A percentile compares a stretch with the other conserved stretches of the same genome.
phyloP scores from a whole-genome alignment of 768 basidiomycete species.

The Lentinula aciculospora region DNA sequence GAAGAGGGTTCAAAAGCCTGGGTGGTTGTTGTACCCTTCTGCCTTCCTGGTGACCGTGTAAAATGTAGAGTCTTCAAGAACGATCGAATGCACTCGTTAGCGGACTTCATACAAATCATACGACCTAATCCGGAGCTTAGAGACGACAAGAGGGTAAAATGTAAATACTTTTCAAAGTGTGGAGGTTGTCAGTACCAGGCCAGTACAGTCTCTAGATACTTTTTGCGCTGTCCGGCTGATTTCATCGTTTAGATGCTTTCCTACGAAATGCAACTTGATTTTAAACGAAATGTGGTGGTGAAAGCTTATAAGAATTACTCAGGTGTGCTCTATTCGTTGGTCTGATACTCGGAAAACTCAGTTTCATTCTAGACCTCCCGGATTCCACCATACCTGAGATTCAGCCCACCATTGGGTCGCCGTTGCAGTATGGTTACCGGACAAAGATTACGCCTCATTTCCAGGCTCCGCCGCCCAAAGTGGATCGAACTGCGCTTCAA shows the following conservation, averaged over 20 bases:
- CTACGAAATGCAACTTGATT: constrained; percentile 77
- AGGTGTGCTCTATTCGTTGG: constrained; percentile 22
- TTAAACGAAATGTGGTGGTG: constrained; percentile 82
- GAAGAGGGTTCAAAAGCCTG: constrained; percentile 50
- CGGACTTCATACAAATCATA: constrained; percentile 65
- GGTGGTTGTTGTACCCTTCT: constrained; percentile 81
- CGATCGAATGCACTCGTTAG: constrained; percentile 66
- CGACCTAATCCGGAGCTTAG: constrained; percentile 59
- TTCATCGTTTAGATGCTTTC: constrained; percentile 64
- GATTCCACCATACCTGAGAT: constrained; percentile 56
- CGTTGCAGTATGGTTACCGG: constrained; percentile 85
- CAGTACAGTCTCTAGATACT: constrained; percentile 5
- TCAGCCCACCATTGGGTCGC: constrained; percentile 76
- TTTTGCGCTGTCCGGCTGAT: not conserved
- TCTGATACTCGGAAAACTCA: constrained; percentile 1
- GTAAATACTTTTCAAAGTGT: constrained; percentile 86
- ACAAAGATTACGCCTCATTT: constrained; percentile 99
- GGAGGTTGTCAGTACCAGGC: constrained; percentile 96
- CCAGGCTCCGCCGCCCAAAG: constrained; percentile 57
- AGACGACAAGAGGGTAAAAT: constrained; percentile 60
- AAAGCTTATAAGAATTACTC: constrained; percentile 84
- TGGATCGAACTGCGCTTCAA: constrained; percentile 17
- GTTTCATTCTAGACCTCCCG: constrained; percentile 41
- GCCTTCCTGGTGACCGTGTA: constrained; percentile 78
- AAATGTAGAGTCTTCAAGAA: constrained; percentile 68